A percentile compares a stretch with the other conserved stretches of the same genome.
Evolutionary conservation across 2,329 filamentous ascomycete species (phyloP).

Genomic region (Cladosporium sp.): DNA sequence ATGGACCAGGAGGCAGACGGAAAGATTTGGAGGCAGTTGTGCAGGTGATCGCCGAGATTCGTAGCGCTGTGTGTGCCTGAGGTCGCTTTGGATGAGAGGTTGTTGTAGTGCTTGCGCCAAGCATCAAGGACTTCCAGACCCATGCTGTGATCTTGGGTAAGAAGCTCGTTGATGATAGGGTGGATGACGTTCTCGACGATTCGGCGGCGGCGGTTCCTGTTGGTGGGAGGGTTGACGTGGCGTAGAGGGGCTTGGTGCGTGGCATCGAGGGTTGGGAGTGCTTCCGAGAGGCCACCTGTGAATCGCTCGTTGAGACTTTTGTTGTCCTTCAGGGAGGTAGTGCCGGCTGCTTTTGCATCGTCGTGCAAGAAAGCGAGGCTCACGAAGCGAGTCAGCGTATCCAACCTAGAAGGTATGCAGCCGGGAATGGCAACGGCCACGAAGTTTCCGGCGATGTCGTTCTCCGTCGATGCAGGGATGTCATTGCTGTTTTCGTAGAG

Average conservation of each 20-base stretch:
- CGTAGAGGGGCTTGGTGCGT: not conserved
- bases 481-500: not conserved
- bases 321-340: not conserved
- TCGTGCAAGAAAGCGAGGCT: not conserved
- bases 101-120: not conserved
- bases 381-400: not conserved
- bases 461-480: not conserved
- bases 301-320: not conserved
- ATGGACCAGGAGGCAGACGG: not conserved
- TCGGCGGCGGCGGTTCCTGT: not conserved
- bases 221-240: not conserved
- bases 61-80: not conserved
- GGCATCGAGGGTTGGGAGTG: not conserved
- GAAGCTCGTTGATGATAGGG: not conserved
- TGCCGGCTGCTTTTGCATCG: not conserved
- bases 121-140: not conserved
- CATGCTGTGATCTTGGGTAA: not conserved
- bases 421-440: slow-evolving; percentile 1
- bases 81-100: not conserved
- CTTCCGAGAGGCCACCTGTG: not conserved
- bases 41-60: not conserved
- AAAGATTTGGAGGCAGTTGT: not conserved
- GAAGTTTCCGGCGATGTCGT: slow-evolving; percentile 1
- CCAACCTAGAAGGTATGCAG: not conserved
- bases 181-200: not conserved